Conservation (phyloP, 2,329 filamentous ascomycete genomes). For the Neospermospora avenae region DNA sequence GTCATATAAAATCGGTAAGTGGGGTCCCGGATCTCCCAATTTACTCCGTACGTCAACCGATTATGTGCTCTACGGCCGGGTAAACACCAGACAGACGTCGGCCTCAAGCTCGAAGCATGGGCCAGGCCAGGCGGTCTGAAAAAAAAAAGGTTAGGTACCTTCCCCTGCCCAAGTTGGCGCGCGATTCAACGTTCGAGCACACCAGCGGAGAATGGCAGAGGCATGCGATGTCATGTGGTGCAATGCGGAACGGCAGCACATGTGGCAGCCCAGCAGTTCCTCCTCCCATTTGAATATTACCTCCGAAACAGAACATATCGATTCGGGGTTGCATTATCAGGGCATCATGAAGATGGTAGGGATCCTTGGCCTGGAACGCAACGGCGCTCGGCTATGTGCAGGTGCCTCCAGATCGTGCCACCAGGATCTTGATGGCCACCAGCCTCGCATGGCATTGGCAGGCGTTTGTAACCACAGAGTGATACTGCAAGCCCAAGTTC, state of each 20-base stretch:
- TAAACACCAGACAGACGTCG: not conserved
- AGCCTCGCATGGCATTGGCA: not conserved
- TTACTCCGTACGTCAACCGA: not conserved
- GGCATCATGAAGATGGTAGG: not conserved
- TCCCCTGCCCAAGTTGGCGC: no score
- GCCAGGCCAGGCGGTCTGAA: not conserved
- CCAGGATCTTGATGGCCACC: not conserved
- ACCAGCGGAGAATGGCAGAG: not conserved
- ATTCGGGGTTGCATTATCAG: not conserved
- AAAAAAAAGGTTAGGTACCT: no score
- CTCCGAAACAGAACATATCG: not conserved
- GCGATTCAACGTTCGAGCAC: no score
- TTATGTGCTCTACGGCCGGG: not conserved
- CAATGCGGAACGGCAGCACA: slow-evolving; percentile 6
- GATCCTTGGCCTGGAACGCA: not conserved
- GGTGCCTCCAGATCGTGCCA: not conserved
- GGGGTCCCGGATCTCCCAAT: not conserved
- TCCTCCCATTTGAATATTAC: not conserved
- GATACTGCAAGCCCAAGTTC: no score
- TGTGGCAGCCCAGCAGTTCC: slow-evolving; percentile 10
- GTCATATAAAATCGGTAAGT: slow-evolving; percentile 13
- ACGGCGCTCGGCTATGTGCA: not conserved
- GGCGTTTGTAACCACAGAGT: not conserved
- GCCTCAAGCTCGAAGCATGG: slow-evolving; percentile 3
- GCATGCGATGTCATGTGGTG: slow-evolving; percentile 3